Evolutionary conservation across 164 flowering plant genomes (phyloP), one percentile per base, ranked within the genome.

Genomic region (Annona squamosa): DNA sequence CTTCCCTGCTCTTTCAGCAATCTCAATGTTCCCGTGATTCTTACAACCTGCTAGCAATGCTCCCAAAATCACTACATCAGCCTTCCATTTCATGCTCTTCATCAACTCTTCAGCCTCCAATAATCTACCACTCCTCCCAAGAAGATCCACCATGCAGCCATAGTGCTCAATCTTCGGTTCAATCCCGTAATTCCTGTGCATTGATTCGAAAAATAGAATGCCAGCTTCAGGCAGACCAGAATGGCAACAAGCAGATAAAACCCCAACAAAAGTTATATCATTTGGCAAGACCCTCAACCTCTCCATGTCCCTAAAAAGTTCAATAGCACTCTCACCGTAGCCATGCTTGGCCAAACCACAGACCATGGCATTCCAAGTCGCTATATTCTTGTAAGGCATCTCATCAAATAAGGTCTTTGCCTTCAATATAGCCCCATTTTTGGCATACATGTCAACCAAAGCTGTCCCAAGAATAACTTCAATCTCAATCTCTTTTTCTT

Each of bases 161-260:
- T 84, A 89, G 67, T 89, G 92, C 81, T 87, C 88, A 59, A 89
- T 70, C 72, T 82, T 85, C 43, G 90, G 91, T 48, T 85, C 88
- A 62, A 90, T 65, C 13, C 81, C 85, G 67, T 87, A 85, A 5
- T 62, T 76, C 68, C 48, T 59, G 52, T 75, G 76, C 88, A 90
- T 88, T 13, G 86, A 85, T 68, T 79, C 5, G 66, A 90, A 90
- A 26, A 87, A 70, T n/a, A 76, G 71, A 0, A 70, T 67, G n/a
- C 94, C 91, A 63, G 48, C 74, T 69, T 81, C 89, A 48, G 85
- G 69, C 72, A 85, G 73, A 10, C 95, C 90, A 56, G 81, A 86
- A 79, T 88, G 95, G 74, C 90, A 87, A 75, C 91, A 88, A n/a
- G 90, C 90, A 59, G 90, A 87, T 73, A 87, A 71, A 68, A 86